Conservation (phyloP, 2,329 filamentous ascomycete genomes). For the Claviceps purpurea region DNA sequence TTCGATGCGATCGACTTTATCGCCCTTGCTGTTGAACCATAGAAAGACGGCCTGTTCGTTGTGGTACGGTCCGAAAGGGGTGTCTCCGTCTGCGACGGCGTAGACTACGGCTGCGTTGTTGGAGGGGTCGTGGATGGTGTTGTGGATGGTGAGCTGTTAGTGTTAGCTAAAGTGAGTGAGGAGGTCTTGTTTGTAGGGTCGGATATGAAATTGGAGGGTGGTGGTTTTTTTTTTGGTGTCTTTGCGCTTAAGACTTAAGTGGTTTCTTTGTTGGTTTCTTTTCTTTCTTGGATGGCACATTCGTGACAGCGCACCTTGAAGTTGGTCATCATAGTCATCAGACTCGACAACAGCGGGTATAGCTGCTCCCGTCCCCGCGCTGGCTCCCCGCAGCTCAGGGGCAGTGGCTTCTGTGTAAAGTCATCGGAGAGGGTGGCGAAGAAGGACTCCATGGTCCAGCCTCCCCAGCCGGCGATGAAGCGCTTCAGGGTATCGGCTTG, state of each 20-base stretch:
- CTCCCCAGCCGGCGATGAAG: conserved; percentile 2
- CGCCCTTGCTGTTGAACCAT: conserved; percentile 1
- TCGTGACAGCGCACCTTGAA: not conserved
- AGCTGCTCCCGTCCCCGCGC: not conserved
- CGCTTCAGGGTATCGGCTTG: conserved; percentile 3
- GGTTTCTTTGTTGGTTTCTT: not conserved
- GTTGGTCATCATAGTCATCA: not conserved
- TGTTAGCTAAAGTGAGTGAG: not conserved
- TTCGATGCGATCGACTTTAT: conserved; percentile 1
- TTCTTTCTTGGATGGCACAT: not conserved
- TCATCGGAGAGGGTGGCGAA: not conserved
- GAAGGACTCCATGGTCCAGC: not conserved
- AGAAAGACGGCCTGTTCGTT: conserved; percentile 5
- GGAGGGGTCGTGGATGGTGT: not conserved
- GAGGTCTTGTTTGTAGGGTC: not conserved
- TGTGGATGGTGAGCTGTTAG: not conserved
- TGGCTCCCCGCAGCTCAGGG: not conserved
- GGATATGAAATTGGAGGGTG: too few species aligned
- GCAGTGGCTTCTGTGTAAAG: not conserved
- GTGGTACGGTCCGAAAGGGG: not conserved
- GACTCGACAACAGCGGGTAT: not conserved
- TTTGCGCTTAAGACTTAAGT: too few species aligned
- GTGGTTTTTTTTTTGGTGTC: not conserved
- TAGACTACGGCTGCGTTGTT: not conserved
- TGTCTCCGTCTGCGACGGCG: not conserved